Base-by-base conservation (phyloP, 495 filamentous ascomycete genomes). In the Podospora didyma region DNA sequence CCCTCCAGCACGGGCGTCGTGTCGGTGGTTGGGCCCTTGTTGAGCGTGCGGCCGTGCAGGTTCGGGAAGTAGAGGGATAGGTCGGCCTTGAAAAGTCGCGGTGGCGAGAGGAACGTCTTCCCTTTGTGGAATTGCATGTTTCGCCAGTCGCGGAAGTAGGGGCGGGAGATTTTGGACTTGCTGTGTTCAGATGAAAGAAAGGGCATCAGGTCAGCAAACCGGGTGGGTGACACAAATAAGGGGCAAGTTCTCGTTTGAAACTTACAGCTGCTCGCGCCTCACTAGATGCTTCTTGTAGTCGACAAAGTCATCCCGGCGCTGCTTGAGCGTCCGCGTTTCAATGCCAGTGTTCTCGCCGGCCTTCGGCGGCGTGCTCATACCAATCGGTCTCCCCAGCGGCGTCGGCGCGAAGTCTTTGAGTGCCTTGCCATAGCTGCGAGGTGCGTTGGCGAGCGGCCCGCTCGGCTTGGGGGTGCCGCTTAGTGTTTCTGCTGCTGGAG, bases 1-100 rank as follows among this genome's bases (percentile, higher is more conserved):
- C 86, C 89, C 52, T 78, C 72, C 39, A 97, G 75, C 11, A 86
- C 62, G 2, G 81, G 73, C 4, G 90, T 95, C 14, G 91, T 96
- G 72, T 95, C 82, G 50, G 67, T 77, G 70, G 20, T 52, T 23
- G 73, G 60, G 65, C 63, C 49, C 67, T 79, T 63, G 9, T 75
- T 73, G 9, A 97, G 77, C 3, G 94, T 96, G 39, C 76, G 76
- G 4, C 94, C 94, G 62, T 78, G 73, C 42, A 99, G 73, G 72
- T 99, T 99, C 24, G 94, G 95, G 79, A 99, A 97, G 75, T 86
- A 96, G 28, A 96, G 83, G 14, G 92, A 83, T 10, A 82, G 78
- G 28, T 90, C 88, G 53, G 75, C 73, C 49, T 82, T 84, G 78
- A 97, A 96, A 31, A 90, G 76, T 5, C 83, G 78, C 2, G 85